Evolutionary conservation across 768 basidiomycete genomes (phyloP).

Genomic region (Rhodosporidiobolus sp.): DNA sequence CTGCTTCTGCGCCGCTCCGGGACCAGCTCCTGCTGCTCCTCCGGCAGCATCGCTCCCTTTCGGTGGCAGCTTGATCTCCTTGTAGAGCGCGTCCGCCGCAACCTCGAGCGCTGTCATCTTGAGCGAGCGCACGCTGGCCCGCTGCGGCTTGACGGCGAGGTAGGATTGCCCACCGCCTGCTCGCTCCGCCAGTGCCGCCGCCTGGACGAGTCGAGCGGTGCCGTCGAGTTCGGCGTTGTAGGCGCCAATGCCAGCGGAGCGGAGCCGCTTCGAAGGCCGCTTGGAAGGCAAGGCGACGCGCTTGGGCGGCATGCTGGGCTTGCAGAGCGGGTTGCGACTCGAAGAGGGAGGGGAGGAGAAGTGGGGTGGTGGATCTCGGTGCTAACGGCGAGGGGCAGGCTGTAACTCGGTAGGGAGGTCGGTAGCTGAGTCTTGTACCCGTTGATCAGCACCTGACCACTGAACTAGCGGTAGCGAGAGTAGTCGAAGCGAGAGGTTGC

Average conservation of each 20-base stretch:
- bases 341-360: too few species aligned
- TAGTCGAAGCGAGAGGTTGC: too few species aligned
- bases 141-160: background rate
- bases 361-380: too few species aligned
- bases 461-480: too few species aligned
- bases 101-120: background rate
- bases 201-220: constrained; percentile 6
- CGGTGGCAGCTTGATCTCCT: background rate
- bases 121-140: background rate
- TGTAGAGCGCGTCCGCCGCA: constrained; percentile 11
- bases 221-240: background rate
- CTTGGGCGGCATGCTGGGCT: constrained; percentile 17
- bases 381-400: too few species aligned
- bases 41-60: background rate
- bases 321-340: too few species aligned
- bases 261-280: constrained; percentile 14
- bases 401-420: too few species aligned
- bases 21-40: too few species aligned
- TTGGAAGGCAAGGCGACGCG: background rate
- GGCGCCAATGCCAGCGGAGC: constrained; percentile 10
- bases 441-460: too few species aligned
- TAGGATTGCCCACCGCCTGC: constrained; percentile 25
- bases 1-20: background rate
- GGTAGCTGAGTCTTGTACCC: too few species aligned
- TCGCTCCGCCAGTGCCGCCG: constrained; percentile 15